Percentiles rank a stretch among this genome's conserved stretches.
phyloP scores from a whole-genome alignment of 2,329 filamentous ascomycete species.

The Colletotrichum orbiculare region DNA sequence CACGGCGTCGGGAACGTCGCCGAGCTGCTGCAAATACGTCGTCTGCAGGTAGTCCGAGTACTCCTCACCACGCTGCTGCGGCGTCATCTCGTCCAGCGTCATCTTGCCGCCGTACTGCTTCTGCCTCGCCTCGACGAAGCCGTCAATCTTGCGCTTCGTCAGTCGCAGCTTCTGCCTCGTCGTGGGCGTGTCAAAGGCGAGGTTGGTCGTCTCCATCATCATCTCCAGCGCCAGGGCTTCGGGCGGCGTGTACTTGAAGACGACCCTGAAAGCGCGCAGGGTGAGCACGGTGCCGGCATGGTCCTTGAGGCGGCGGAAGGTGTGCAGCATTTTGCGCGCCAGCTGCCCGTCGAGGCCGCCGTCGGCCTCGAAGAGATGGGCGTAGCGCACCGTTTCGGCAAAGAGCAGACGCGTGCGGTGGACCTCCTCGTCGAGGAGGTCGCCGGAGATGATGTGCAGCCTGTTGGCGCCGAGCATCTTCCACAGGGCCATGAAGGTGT shows the following conservation, averaged over 20 bases:
- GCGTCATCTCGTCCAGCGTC: conserved; percentile 50
- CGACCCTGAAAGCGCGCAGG: conserved; percentile 54
- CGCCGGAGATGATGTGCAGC: conserved; percentile 48
- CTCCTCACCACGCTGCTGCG: conserved; percentile 49
- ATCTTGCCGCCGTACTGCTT: conserved; percentile 41
- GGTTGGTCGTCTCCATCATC: conserved; percentile 55
- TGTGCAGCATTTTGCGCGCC: conserved; percentile 61
- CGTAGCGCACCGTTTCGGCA: conserved; percentile 60
- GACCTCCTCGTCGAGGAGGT: conserved; percentile 45
- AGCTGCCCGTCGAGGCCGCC: conserved; percentile 57
- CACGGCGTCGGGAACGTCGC: conserved; percentile 39
- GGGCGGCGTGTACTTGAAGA: conserved; percentile 56
- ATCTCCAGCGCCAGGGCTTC: conserved; percentile 61
- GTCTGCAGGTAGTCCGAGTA: conserved; percentile 56
- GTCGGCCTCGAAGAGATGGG: conserved; percentile 55
- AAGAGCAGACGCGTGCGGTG: conserved; percentile 56
- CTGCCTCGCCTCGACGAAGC: conserved; percentile 38
- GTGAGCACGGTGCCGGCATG: conserved; percentile 58
- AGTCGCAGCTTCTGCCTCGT: conserved; percentile 54
- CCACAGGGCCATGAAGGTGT: conserved; percentile 78
- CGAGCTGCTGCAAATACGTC: conserved; percentile 47
- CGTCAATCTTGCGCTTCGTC: conserved; percentile 56
- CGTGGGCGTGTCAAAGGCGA: conserved; percentile 54
- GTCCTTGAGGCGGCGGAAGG: conserved; percentile 60
- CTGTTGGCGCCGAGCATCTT: conserved; percentile 65